Evolutionary conservation across 2,329 filamentous ascomycete genomes (phyloP), one percentile per base, ranked within the genome.

Genomic region (Hymenoscyphus repandus): DNA sequence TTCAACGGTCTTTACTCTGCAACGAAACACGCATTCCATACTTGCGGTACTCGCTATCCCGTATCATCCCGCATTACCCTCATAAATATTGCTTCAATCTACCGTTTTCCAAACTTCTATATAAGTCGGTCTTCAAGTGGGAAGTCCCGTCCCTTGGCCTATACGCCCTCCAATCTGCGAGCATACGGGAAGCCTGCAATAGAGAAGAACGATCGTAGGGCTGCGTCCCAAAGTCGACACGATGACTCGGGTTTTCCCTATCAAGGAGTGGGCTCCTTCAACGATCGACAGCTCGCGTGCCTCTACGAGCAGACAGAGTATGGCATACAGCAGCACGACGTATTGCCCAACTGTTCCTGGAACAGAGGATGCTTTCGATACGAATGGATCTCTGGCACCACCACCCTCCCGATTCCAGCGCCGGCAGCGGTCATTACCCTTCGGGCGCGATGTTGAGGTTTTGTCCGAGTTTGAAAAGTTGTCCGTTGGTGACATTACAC

Each of bases 281-380:
- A 17, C 13, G n/a, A 57, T 62, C 46, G 72, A 73, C 56, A 73
- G 77, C 59, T 51, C 58, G 68, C 73, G 60, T 68, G 69, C 57
- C 66, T 70, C 66, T 62, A 69, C 57, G 58, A 68, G 49, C 51
- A 58, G 22, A 27, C 22, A 27, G 7, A 27, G 22, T 27, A 27
- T 27, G 22, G 22, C 22, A 27, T 27, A 50, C 38, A 51, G 61
- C 45, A 47, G 60, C 44, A 52, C 59, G 27, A 51, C 58, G 53
- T 30, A 42, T 18, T 30, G 30, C 22, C 17, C 41, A 9, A 33
- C 36, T 13, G 33, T 22, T 5, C 40, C 45, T 9, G 41, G 20
- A 7, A 53, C 59, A 44, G 58, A 66, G 50, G 68, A 69, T 55
- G 58, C 64, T 27, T 68, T 65, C 52, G 53, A 53, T 18, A 31